phyloP scores from a whole-genome alignment of 169 alveolate genomes.

The Perkinsus chesapeaki region DNA sequence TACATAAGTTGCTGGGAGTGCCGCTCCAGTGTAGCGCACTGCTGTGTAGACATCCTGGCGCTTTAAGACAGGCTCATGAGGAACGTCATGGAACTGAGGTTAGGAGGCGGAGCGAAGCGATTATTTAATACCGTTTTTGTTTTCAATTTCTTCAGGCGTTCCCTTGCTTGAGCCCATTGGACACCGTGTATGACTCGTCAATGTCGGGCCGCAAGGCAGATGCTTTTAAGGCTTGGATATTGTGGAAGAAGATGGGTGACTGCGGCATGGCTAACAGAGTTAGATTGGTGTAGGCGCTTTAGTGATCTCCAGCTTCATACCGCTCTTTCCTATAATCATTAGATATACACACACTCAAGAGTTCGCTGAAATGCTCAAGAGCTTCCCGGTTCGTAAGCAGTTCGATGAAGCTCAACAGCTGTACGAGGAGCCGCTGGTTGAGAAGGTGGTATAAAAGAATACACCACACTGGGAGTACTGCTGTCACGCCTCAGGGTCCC shows the following conservation, averaged over 20 bases:
- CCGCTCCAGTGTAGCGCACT: conserved; percentile 21
- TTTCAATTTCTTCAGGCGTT: not conserved
- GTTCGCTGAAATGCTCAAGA: not conserved
- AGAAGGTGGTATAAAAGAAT: not conserved
- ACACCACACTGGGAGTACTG: not conserved
- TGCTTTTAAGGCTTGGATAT: conserved; percentile 7
- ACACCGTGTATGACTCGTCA: not conserved
- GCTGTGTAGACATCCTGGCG: not conserved
- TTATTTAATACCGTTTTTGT: not conserved
- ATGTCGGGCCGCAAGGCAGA: not conserved
- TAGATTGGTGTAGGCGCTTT: conserved; percentile 11
- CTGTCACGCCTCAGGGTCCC: not conserved
- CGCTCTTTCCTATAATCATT: not conserved
- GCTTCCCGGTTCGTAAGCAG: not conserved
- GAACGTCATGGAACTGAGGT: not conserved
- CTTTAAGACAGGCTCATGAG: not conserved
- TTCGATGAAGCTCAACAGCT: not conserved
- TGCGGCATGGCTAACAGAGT: conserved; percentile 15
- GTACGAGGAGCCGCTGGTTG: not conserved
- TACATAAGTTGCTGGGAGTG: conserved; percentile 24
- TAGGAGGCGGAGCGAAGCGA: not conserved
- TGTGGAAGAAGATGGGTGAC: conserved; percentile 19
- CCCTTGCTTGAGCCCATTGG: not conserved
- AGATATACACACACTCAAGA: conserved; percentile 1
- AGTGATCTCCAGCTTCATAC: not conserved